A percentile compares a stretch with the other conserved stretches of the same genome.
phyloP scores from a whole-genome alignment of 306 rosid species.

The Dryas octopetala region DNA sequence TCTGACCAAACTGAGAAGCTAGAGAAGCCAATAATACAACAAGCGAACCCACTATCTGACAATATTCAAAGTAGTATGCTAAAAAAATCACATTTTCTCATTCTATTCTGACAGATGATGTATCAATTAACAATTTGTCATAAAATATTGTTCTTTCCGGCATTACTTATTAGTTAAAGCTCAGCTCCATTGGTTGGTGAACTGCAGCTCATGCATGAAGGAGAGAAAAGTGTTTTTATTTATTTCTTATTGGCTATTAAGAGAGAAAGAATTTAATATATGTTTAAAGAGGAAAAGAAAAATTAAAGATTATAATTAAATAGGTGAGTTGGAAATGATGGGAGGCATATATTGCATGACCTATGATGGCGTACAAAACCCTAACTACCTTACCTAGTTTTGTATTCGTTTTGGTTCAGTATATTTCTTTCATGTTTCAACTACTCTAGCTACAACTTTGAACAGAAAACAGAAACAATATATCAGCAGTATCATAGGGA shows the following conservation, averaged over 20 bases:
- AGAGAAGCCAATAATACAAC: not conserved
- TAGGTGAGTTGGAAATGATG: constrained; percentile 65
- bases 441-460: constrained; percentile 44
- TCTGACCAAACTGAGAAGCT: constrained; percentile 15
- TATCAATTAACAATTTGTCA: too few relatives aligned
- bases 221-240: constrained; percentile 26
- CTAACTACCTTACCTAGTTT: constrained; percentile 59
- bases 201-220: constrained; percentile 66
- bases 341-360: constrained; percentile 76
- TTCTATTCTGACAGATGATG: too few relatives aligned
- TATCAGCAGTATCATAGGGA: not conserved
- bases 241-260: not conserved
- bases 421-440: constrained; percentile 51
- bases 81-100: too few relatives aligned
- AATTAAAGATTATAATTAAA: not conserved
- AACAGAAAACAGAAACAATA: constrained; percentile 20
- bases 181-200: constrained; percentile 66
- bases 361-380: constrained; percentile 46
- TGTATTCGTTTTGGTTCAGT: constrained; percentile 45
- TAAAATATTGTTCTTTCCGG: too few relatives aligned
- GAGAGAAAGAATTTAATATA: constrained; percentile 9
- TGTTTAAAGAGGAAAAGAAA: not conserved
- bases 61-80: not conserved
- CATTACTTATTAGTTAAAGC: too few relatives aligned
- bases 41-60: not conserved